Conservation (phyloP, 768 basidiomycete species). For the Lentinus tigrinus region DNA sequence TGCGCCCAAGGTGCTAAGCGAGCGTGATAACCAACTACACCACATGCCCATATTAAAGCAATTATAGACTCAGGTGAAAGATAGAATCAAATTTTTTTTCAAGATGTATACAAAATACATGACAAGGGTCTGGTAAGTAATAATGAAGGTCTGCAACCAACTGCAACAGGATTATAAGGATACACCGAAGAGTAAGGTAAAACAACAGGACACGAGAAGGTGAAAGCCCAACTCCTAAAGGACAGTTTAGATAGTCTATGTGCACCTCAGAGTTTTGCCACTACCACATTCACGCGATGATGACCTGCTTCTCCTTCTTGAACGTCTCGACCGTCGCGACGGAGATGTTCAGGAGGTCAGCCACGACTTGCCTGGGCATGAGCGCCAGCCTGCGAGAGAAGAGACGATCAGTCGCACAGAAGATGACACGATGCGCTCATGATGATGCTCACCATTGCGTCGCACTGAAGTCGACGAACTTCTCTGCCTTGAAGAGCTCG, state of each 20-base stretch:
- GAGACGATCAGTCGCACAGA: neutral
- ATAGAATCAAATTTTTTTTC: too few species aligned
- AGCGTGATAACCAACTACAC: too few species aligned
- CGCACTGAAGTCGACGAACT: conserved; percentile 26
- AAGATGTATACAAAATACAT: too few species aligned
- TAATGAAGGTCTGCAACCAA: too few species aligned
- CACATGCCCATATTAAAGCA: too few species aligned
- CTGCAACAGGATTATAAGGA: too few species aligned
- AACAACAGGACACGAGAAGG: too few species aligned
- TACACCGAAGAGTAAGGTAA: too few species aligned
- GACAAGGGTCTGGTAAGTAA: too few species aligned
- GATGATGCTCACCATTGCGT: conserved; percentile 18
- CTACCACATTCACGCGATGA: conserved; percentile 13
- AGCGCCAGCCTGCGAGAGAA: conserved; percentile 19
- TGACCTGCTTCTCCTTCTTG: conserved; percentile 23
- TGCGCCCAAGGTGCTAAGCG: too few species aligned
- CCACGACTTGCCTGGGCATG: conserved; percentile 24
- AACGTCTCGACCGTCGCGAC: conserved; percentile 14
- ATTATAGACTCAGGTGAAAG: too few species aligned
- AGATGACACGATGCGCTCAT: neutral
- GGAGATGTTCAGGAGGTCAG: conserved; percentile 24
- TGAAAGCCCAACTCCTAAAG: too few species aligned
- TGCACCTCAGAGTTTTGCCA: neutral
- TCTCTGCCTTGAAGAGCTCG: conserved; percentile 26
- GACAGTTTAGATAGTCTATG: neutral